Conservation (phyloP, 2,329 filamentous ascomycete species). For the Biscogniauxia marginata region DNA sequence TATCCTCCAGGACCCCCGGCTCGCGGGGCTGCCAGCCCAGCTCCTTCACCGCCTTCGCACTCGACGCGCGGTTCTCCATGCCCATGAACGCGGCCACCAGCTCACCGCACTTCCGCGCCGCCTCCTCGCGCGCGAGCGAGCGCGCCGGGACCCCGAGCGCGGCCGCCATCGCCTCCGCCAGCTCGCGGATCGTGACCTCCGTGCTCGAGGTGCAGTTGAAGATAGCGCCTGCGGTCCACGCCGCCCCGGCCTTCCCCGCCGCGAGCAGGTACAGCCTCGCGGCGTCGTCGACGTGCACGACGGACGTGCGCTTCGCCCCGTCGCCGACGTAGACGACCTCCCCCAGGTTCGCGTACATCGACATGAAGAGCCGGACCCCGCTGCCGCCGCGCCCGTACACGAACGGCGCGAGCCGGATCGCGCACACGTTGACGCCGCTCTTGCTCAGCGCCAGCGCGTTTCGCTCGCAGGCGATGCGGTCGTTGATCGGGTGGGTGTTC, state of each 20-base stretch:
- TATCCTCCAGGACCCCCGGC: conserved; percentile 12
- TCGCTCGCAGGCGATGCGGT: conserved; percentile 29
- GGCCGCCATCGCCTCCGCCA: conserved; percentile 26
- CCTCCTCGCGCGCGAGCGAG: background rate
- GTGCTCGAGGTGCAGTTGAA: conserved; percentile 37
- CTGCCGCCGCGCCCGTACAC: conserved; percentile 44
- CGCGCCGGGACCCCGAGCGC: conserved; percentile 23
- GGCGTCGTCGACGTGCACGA: conserved; percentile 43
- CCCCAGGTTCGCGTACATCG: conserved; percentile 29
- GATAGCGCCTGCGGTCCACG: too few species aligned
- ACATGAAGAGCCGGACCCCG: conserved; percentile 35
- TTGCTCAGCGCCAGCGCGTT: conserved; percentile 30
- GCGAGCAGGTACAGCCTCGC: conserved; percentile 40
- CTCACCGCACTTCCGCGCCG: background rate
- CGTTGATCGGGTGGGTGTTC: conserved; percentile 22
- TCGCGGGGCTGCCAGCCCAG: conserved; percentile 11
- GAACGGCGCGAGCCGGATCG: conserved; percentile 41
- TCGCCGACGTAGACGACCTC: conserved; percentile 30
- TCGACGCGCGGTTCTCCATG: conserved; percentile 5
- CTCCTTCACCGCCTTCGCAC: conserved; percentile 11
- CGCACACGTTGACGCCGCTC: conserved; percentile 34
- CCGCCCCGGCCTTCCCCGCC: conserved; percentile 30
- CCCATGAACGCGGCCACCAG: conserved; percentile 9
- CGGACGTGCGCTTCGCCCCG: conserved; percentile 28
- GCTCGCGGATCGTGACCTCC: conserved; percentile 31